Conservation (phyloP, 495 filamentous ascomycete genomes). For the Aspergillus steynii region DNA sequence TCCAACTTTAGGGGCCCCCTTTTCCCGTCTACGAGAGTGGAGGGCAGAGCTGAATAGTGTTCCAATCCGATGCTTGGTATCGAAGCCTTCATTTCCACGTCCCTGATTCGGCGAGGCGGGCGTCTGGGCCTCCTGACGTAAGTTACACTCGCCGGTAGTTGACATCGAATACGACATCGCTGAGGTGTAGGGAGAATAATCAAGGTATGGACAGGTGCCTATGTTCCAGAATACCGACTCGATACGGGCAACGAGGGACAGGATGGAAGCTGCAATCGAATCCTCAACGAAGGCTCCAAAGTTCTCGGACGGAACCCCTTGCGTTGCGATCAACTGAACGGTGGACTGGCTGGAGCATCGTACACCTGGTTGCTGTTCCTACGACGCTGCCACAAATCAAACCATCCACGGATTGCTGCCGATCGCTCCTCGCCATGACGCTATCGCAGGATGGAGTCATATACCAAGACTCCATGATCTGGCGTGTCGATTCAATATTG, state of each 20-base stretch:
- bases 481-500: neutral
- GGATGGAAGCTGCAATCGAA: conserved; percentile 16
- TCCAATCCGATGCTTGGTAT: neutral
- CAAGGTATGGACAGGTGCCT: too few species aligned
- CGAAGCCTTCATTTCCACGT: too few species aligned
- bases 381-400: neutral
- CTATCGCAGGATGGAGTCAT: conserved; percentile 13
- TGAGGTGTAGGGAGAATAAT: too few species aligned
- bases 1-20: neutral
- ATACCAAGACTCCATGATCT: neutral
- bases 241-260: neutral
- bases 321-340: conserved; percentile 5
- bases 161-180: too few species aligned
- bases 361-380: neutral
- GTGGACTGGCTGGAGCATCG: neutral
- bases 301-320: conserved; percentile 10
- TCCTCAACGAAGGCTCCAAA: conserved; percentile 1
- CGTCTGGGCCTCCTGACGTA: neutral
- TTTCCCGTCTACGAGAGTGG: neutral
- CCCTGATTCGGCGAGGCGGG: too few species aligned
- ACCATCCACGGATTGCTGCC: neutral
- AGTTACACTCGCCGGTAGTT: neutral
- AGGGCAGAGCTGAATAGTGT: neutral
- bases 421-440: conserved; percentile 17
- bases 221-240: too few species aligned